Evolutionary conservation across 202 grass and related monocot species (phyloP).

Genomic region (Saccharum hybrid): DNA sequence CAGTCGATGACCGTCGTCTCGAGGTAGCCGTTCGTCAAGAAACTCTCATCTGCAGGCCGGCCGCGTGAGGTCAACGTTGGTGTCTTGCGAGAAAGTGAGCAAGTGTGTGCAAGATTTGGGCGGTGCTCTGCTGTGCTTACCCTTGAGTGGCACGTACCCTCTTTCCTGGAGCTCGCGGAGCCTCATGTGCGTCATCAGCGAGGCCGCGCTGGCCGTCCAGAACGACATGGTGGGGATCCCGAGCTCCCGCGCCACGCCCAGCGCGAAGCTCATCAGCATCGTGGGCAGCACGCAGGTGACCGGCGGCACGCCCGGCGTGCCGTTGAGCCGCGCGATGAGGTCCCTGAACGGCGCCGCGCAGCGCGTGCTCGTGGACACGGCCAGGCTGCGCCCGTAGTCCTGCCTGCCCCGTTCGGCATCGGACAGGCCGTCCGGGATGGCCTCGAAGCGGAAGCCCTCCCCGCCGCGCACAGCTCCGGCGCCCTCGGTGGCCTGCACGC

Average conservation of each 20-base stretch:
- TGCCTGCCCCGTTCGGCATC: background rate
- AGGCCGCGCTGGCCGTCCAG: background rate
- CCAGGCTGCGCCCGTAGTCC: background rate
- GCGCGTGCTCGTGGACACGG: background rate
- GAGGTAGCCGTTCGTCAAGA: background rate
- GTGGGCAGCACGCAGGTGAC: conserved; percentile 42
- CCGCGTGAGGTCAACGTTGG: too few relatives aligned
- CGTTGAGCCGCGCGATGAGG: background rate
- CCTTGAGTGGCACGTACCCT: background rate
- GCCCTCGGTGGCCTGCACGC: background rate
- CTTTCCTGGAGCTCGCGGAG: background rate
- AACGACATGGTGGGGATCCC: background rate
- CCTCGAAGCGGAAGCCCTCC: background rate
- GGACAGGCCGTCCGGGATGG: background rate
- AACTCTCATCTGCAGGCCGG: background rate
- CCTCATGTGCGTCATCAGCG: background rate
- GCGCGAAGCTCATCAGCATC: conserved; percentile 44
- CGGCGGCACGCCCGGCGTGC: background rate
- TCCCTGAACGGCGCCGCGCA: background rate
- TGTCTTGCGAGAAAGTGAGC: too few relatives aligned
- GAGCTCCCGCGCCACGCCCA: conserved; percentile 35
- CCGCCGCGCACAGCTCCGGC: background rate
- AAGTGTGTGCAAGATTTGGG: too few relatives aligned
- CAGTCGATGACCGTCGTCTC: background rate
- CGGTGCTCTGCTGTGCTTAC: background rate